Percentiles rank a stretch among this genome's conserved stretches.
Conservation (phyloP, 805 yeast genomes). For the Pichia nanzhaoensis region DNA sequence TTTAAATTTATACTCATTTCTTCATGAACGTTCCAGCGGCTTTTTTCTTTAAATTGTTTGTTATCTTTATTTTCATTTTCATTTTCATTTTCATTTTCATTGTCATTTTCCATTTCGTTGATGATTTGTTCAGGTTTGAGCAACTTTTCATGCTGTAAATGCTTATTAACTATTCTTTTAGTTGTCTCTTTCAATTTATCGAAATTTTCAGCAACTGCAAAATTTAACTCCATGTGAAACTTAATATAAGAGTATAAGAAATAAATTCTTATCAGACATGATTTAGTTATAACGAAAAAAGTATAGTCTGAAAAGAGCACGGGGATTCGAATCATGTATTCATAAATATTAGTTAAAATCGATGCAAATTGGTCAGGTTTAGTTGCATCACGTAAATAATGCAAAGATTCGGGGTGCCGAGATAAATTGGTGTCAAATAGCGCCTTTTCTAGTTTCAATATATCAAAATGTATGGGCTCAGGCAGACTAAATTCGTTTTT, state of each 20-base stretch:
- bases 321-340: constrained; percentile 1
- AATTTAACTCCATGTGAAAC: background rate
- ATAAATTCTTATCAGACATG: constrained; percentile 6
- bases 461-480: background rate
- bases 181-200: constrained; percentile 1
- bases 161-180: background rate
- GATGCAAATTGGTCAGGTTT: background rate
- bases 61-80: background rate
- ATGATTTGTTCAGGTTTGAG: constrained; percentile 1
- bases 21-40: too few species aligned
- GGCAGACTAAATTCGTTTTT: background rate
- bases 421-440: too few species aligned
- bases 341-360: constrained; percentile 6
- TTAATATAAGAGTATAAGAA: constrained; percentile 6
- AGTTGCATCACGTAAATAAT: too few species aligned
- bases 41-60: too few species aligned
- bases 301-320: constrained; percentile 4
- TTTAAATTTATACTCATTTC: too few species aligned
- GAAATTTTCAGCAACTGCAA: background rate
- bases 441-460: background rate
- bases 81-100: background rate
- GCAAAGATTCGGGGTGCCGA: too few species aligned
- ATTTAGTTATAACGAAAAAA: constrained; percentile 10
- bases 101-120: background rate
- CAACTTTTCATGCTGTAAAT: constrained; percentile 1